A percentile compares a stretch with the other conserved stretches of the same genome.
These are phyloP conservation scores for Colletotrichum costaricense DNA, from an alignment of 2,329 filamentous ascomycete species.

Conservation along the genomic window DNA sequence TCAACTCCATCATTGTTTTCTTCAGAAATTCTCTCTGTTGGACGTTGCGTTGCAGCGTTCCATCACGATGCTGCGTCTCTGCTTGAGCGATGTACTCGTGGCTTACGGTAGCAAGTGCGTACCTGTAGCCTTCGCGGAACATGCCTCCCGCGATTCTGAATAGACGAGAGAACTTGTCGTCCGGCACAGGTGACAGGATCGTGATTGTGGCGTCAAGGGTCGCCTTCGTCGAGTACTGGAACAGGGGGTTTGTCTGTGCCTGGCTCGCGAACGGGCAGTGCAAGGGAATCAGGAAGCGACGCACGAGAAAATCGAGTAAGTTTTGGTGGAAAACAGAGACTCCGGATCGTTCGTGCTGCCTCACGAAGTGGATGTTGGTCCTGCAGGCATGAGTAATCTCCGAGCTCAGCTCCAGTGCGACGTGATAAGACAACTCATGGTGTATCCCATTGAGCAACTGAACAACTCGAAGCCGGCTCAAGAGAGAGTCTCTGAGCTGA, in stretches of 20 bases:
- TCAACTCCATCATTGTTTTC: background rate
- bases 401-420: conserved; percentile 41
- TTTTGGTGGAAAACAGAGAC: conserved; percentile 56
- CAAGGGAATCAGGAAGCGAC: conserved; percentile 65
- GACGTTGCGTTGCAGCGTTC: background rate
- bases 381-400: conserved; percentile 45
- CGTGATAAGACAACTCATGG: background rate
- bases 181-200: conserved; percentile 41
- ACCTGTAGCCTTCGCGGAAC: conserved; percentile 52
- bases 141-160: conserved; percentile 51
- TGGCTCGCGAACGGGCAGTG: conserved; percentile 60
- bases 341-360: conserved; percentile 23
- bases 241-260: conserved; percentile 56
- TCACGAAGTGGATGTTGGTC: conserved; percentile 38
- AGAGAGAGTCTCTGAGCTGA: background rate
- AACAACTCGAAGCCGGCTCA: background rate
- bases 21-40: background rate
- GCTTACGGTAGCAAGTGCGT: conserved; percentile 45
- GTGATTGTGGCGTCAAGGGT: background rate
- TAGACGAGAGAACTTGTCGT: conserved; percentile 49
- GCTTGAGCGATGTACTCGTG: conserved; percentile 50
- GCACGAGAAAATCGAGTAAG: conserved; percentile 61
- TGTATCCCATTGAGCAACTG: background rate
- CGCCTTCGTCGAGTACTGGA: conserved; percentile 43
- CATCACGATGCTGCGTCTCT: conserved; percentile 43